These are phyloP conservation scores for Globisporangium irregulare DNA, from an alignment of 352 stramenopile genomes.

Conservation along the genomic window DNA sequence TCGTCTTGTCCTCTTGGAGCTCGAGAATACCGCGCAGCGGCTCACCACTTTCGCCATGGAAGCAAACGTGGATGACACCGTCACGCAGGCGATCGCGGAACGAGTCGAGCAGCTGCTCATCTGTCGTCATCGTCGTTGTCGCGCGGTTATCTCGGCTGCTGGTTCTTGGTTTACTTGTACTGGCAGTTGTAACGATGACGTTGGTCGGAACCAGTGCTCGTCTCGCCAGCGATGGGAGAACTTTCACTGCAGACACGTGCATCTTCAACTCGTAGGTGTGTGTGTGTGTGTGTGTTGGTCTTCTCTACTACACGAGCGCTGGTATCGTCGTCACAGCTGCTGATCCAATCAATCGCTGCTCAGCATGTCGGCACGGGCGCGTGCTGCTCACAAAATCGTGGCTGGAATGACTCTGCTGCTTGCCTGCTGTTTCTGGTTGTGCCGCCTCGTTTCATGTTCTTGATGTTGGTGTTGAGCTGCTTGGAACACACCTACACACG, in stretches of 20 bases:
- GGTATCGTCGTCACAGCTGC: neutral
- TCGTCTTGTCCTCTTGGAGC: constrained; percentile 62
- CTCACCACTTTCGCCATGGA: constrained; percentile 49
- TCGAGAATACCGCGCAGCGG: constrained; percentile 51
- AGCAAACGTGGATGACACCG: constrained; percentile 36
- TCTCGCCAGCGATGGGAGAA: neutral
- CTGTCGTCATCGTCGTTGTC: constrained; percentile 2
- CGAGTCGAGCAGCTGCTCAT: constrained; percentile 28
- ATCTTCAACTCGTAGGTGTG: neutral
- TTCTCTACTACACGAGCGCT: neutral
- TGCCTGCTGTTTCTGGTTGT: neutral
- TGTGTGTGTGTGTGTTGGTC: neutral
- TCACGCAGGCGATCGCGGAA: constrained; percentile 73
- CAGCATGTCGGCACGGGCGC: neutral
- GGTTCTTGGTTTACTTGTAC: neutral
- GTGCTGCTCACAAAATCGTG: neutral
- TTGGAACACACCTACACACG: neutral
- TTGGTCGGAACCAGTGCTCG: neutral
- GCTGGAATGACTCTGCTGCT: neutral
- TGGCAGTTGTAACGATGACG: neutral
- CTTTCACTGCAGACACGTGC: neutral
- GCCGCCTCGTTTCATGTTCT: neutral
- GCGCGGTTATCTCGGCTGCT: neutral
- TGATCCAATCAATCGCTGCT: neutral
- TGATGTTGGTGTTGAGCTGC: neutral